phyloP scores from a whole-genome alignment of 768 basidiomycete genomes.

The Nevesoporus exiguus region DNA sequence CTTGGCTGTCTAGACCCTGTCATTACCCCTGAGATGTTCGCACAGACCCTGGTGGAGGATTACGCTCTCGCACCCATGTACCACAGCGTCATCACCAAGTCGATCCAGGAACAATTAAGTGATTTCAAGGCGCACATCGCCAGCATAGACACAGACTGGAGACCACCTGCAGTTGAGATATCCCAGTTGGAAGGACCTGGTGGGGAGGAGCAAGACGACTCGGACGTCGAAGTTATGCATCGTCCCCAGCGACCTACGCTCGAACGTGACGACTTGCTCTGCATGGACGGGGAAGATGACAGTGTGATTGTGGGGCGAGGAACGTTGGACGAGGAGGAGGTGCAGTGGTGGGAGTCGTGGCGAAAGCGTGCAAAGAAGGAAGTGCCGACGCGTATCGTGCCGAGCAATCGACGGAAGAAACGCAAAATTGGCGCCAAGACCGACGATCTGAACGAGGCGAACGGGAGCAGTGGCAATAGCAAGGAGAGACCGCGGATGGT shows the following conservation, averaged over 20 bases:
- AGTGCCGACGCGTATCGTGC: constrained; percentile 26
- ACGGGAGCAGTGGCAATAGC: constrained; percentile 24
- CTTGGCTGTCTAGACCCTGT: constrained; percentile 60
- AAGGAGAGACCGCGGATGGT: constrained; percentile 49
- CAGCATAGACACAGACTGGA: constrained; percentile 47
- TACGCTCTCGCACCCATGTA: constrained; percentile 69
- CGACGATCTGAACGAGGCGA: constrained; percentile 22
- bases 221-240: constrained; percentile 23
- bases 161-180: constrained; percentile 22
- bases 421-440: constrained; percentile 37
- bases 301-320: constrained; percentile 34
- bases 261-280: constrained; percentile 20
- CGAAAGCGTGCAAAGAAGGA: constrained; percentile 45
- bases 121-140: constrained; percentile 72
- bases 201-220: constrained; percentile 30
- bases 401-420: constrained; percentile 38
- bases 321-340: constrained; percentile 45
- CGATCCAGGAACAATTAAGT: constrained; percentile 84
- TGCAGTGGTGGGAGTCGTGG: constrained; percentile 72
- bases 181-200: constrained; percentile 19
- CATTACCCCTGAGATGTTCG: constrained; percentile 87
- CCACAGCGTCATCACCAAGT: constrained; percentile 65
- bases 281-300: constrained; percentile 25
- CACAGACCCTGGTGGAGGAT: constrained; percentile 88
- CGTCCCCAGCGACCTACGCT: constrained; percentile 9